These are phyloP conservation scores for Ustulina deusta DNA, from an alignment of 2,329 filamentous ascomycete genomes.

Conservation along the genomic window DNA sequence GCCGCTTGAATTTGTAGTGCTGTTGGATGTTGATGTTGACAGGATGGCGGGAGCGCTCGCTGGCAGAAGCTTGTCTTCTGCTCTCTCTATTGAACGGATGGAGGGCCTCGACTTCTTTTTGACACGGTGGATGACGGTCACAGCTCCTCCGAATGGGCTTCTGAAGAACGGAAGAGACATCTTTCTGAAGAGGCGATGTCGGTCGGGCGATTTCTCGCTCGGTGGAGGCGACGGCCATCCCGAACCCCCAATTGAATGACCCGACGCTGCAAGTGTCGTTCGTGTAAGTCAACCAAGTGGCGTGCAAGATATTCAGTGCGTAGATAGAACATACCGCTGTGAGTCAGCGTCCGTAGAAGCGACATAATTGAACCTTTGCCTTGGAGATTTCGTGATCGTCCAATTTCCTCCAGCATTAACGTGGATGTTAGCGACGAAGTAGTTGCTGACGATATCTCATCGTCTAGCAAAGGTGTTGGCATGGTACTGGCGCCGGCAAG, in stretches of 20 bases:
- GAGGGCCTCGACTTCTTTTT: constrained; percentile 55
- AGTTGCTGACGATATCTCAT: constrained; percentile 39
- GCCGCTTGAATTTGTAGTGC: constrained; percentile 49
- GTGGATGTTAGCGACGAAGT: constrained; percentile 45
- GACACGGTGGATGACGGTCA: constrained; percentile 58
- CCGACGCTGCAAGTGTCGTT: constrained; percentile 41
- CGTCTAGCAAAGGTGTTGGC: constrained; percentile 38
- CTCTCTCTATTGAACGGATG: constrained; percentile 53
- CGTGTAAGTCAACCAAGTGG: constrained; percentile 28
- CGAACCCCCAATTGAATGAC: constrained; percentile 42
- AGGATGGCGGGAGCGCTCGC: constrained; percentile 41
- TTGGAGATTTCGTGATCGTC: constrained; percentile 53
- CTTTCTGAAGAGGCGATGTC: constrained; percentile 49
- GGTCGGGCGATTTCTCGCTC: constrained; percentile 39
- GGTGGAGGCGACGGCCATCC: constrained; percentile 45
- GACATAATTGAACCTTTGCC: constrained; percentile 58
- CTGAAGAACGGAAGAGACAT: constrained; percentile 58
- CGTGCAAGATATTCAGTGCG: background rate
- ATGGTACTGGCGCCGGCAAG: constrained; percentile 39
- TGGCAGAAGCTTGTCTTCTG: constrained; percentile 43
- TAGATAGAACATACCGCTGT: constrained; percentile 49
- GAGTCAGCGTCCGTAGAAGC: constrained; percentile 57
- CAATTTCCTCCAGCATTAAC: constrained; percentile 44
- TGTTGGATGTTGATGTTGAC: constrained; percentile 44
- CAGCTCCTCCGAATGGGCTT: constrained; percentile 53